Evolutionary conservation across 495 filamentous ascomycete genomes (phyloP), one percentile per base, ranked within the genome.

Genomic region (Aspergillus steynii): DNA sequence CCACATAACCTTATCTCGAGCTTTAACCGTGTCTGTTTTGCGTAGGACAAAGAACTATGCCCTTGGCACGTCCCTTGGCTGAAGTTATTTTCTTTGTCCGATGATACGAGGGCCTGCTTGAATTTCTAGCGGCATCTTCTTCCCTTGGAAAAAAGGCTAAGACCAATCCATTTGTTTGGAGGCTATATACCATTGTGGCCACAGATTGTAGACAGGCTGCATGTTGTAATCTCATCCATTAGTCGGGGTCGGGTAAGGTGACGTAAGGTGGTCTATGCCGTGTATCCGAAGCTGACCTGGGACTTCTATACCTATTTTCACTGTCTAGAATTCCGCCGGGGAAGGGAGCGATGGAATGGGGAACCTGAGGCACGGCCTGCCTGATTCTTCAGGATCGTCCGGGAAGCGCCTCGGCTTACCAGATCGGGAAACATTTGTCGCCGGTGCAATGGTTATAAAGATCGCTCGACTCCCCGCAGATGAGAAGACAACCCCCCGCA

Each of bases 391-490:
- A 50, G 49, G n/a, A 27, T 49, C 26, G 15, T 14, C 47, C 29
- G 31, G 8, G 27, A 48, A 55, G 65, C 61, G 65, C 65, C 57
- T 62, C 59, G 51, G 49, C 5, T 52, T 68, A 55, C 65, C 61
- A 14, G 45, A 62, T 64, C 20, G 26, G 56, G 65, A 34, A 68
- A 64, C 55, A 28, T 15, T 42, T 10, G 9, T 14, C 37, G 37
- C 37, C 37, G 20, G 20, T n/a, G n/a, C 50, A 29, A n/a, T 37
- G 59, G 42, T 47, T 61, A 55, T 51, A 58, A 59, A 50, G 14
- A 59, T 20, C 55, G 10, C 48, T 10, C 20, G 29, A 32, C 32
- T 14, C 15, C 53, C 48, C 20, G 32, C 52, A 51, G 28, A 47
- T 28, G 49, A 29, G 8, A 45, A 25, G 10, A 49, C 15, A 50